Evolutionary conservation across 2,329 filamentous ascomycete genomes (phyloP).

Genomic region (Colletotrichum spaethianum): DNA sequence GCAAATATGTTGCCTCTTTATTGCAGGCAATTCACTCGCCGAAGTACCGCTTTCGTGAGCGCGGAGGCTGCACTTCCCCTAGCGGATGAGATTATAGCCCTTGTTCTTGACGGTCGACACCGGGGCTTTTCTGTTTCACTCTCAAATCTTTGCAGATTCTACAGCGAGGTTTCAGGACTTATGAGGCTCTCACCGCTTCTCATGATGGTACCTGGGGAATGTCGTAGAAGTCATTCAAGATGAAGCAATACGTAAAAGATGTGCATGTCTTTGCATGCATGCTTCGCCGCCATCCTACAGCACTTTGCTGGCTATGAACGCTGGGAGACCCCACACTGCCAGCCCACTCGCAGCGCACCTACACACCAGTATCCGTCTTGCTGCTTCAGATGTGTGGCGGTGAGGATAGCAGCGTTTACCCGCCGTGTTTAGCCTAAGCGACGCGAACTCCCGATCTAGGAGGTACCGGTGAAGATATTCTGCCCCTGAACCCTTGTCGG

Average conservation of each 20-base stretch:
- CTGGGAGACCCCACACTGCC: slow-evolving; percentile 4
- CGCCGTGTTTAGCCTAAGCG: slow-evolving; percentile 34
- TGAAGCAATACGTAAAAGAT: not conserved
- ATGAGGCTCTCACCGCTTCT: slow-evolving; percentile 16
- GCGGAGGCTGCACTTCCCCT: not conserved
- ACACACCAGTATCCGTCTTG: not conserved
- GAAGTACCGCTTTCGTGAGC: not conserved
- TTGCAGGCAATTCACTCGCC: not conserved
- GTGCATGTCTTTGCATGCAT: slow-evolving; percentile 2
- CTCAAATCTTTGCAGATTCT: not conserved
- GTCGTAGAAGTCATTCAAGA: not conserved
- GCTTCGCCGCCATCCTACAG: not conserved
- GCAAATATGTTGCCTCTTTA: not conserved
- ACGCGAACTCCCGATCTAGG: slow-evolving; percentile 14
- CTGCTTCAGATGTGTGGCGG: slow-evolving; percentile 1
- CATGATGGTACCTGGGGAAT: not conserved
- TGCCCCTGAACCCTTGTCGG: slow-evolving; percentile 1
- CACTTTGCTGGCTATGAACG: not conserved
- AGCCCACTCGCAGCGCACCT: not conserved
- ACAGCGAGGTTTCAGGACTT: not conserved
- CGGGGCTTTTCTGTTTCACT: not conserved
- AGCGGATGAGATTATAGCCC: not conserved
- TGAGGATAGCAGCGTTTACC: slow-evolving; percentile 21
- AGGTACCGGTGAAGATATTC: slow-evolving; percentile 20
- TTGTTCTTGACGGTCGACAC: not conserved